Conservation (phyloP, 192 early-diverging fungal species). For the Spizellomyces sp. region DNA sequence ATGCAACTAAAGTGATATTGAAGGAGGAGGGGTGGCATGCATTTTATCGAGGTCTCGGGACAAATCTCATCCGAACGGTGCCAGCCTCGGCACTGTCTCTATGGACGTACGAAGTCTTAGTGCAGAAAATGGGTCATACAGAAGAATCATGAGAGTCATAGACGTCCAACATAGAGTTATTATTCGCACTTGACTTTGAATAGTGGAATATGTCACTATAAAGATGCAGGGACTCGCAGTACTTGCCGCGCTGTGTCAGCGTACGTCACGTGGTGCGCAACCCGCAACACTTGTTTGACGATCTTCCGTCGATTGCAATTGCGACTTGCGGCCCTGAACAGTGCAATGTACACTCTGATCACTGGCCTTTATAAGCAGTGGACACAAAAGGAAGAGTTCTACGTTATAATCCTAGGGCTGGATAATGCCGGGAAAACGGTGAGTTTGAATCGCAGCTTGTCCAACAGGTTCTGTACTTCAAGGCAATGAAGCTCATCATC, state of each 20-base stretch:
- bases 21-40: conserved; percentile 78
- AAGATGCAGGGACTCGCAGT: too few relatives aligned
- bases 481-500: neutral
- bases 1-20: conserved; percentile 72
- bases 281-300: too few relatives aligned
- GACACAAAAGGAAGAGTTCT: conserved; percentile 89
- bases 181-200: too few relatives aligned
- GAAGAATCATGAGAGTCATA: too few relatives aligned
- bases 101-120: conserved; percentile 85
- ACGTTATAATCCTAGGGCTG: conserved; percentile 92
- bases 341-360: conserved; percentile 86
- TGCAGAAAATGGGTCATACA: conserved; percentile 38
- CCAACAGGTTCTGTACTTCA: neutral
- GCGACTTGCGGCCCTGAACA: neutral
- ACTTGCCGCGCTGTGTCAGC: too few relatives aligned
- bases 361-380: conserved; percentile 87
- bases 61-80: conserved; percentile 87
- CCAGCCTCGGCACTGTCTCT: conserved; percentile 85
- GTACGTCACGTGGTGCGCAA: too few relatives aligned
- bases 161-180: too few relatives aligned
- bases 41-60: conserved; percentile 85
- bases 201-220: too few relatives aligned
- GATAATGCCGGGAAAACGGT: conserved; percentile 98
- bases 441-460: conserved; percentile 24
- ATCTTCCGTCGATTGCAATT: too few relatives aligned